Conservation (phyloP, 1,284 basidiomycete species). For the Termitomyces sp. region DNA sequence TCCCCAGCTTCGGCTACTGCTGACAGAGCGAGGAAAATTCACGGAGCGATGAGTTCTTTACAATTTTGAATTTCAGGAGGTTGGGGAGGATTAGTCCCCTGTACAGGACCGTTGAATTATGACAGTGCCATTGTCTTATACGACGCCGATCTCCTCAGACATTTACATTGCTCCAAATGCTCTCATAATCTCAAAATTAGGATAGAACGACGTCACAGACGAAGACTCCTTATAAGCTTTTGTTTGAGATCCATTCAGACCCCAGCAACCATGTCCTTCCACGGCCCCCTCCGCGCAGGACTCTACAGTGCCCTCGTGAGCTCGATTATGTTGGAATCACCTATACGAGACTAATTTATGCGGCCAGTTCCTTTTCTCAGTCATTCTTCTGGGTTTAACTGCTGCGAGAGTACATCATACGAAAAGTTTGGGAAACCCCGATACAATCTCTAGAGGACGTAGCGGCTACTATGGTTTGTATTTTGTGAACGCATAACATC, state of each 20-base stretch:
- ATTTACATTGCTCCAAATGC: neutral
- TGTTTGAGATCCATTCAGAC: neutral
- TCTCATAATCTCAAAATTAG: neutral
- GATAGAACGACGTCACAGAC: conserved; percentile 8
- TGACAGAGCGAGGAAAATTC: neutral
- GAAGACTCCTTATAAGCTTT: conserved; percentile 1
- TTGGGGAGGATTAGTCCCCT: neutral
- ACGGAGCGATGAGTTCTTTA: neutral
- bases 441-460: conserved; percentile 19
- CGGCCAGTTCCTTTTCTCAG: conserved; percentile 19
- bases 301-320: conserved; percentile 20
- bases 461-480: conserved; percentile 27
- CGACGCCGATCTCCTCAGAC: conserved; percentile 3
- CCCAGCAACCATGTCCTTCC: conserved; percentile 15
- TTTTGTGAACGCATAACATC: neutral
- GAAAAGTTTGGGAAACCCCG: conserved; percentile 14
- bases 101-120: neutral
- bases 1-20: neutral
- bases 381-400: conserved; percentile 29
- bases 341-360: neutral
- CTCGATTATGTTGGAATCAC: too few relatives aligned
- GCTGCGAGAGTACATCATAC: conserved; percentile 31
- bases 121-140: neutral
- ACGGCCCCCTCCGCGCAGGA: conserved; percentile 17
- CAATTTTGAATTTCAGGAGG: neutral